Conservation (phyloP, 2,329 filamentous ascomycete species). For the Coniochaeta pulveracea region DNA sequence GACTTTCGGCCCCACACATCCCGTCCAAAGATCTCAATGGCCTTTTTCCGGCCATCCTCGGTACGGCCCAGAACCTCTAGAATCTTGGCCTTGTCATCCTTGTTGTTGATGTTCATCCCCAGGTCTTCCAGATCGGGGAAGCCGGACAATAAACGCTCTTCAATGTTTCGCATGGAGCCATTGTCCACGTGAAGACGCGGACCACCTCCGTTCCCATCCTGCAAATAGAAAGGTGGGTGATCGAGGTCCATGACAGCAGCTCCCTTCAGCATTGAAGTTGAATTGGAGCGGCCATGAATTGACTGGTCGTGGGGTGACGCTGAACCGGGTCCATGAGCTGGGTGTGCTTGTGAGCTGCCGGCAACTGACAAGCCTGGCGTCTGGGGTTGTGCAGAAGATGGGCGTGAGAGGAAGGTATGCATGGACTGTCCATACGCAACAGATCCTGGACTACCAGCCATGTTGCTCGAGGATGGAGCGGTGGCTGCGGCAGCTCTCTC, state of each 20-base stretch:
- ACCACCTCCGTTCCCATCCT: slow-evolving; percentile 22
- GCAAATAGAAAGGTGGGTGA: slow-evolving; percentile 31
- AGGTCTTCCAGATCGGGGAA: slow-evolving; percentile 20
- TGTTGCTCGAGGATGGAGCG: slow-evolving; percentile 11
- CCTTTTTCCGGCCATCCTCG: slow-evolving; percentile 35
- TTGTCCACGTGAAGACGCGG: slow-evolving; percentile 29
- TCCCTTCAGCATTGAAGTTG: slow-evolving; percentile 14
- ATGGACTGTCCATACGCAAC: slow-evolving; percentile 19
- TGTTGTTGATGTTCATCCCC: slow-evolving; percentile 32
- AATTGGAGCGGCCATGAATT: slow-evolving; percentile 14
- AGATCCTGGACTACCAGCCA: slow-evolving; percentile 21
- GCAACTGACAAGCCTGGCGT: slow-evolving; percentile 21
- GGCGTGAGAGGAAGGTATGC: slow-evolving; percentile 21
- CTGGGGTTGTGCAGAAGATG: slow-evolving; percentile 22
- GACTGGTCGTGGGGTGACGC: slow-evolving; percentile 21
- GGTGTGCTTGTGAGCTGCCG: slow-evolving; percentile 20
- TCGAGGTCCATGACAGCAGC: slow-evolving; percentile 29
- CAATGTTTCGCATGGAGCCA: slow-evolving; percentile 29
- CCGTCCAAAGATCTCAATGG: slow-evolving; percentile 37
- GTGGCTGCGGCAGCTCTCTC: slow-evolving; percentile 34
- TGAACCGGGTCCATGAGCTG: slow-evolving; percentile 20
- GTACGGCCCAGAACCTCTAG: slow-evolving; percentile 41
- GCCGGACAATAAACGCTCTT: slow-evolving; percentile 36
- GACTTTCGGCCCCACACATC: slow-evolving; percentile 29
- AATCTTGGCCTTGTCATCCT: slow-evolving; percentile 35